phyloP scores from a whole-genome alignment of 805 yeast species.

The Metschnikowia picachoensis region DNA sequence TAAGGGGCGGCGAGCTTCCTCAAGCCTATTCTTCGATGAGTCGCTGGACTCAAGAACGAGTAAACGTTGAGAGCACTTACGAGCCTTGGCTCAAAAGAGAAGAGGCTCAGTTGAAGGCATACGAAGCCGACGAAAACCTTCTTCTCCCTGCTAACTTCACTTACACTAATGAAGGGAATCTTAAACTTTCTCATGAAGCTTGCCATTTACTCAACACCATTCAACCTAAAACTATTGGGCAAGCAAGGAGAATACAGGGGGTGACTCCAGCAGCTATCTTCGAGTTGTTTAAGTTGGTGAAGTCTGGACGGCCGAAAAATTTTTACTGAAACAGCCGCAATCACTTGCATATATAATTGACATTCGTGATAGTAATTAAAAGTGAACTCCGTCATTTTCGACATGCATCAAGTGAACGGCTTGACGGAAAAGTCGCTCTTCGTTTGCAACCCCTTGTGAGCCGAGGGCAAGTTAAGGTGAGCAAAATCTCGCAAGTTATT shows the following conservation, averaged over 20 bases:
- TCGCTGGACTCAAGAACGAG: slow-evolving; percentile 49
- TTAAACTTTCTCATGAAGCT: slow-evolving; percentile 69
- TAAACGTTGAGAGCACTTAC: slow-evolving; percentile 78
- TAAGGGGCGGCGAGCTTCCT: slow-evolving; percentile 24
- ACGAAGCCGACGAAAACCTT: slow-evolving; percentile 77
- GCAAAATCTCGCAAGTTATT: slow-evolving; percentile 21
- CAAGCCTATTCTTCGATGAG: slow-evolving; percentile 21
- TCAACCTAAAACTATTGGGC: slow-evolving; percentile 89
- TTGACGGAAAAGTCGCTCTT: too few species aligned
- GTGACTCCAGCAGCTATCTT: slow-evolving; percentile 91
- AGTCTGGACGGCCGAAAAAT: slow-evolving; percentile 17
- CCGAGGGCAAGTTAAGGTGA: not conserved
- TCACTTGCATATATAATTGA: not conserved
- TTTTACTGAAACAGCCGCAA: not conserved
- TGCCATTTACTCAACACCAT: slow-evolving; percentile 63
- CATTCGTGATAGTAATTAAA: too few species aligned
- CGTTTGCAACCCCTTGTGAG: too few species aligned
- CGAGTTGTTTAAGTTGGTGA: slow-evolving; percentile 61
- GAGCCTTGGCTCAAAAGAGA: slow-evolving; percentile 78
- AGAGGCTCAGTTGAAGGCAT: slow-evolving; percentile 64
- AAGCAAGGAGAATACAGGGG: slow-evolving; percentile 92
- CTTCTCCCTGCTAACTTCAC: slow-evolving; percentile 65
- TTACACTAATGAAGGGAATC: slow-evolving; percentile 50
- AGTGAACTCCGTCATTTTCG: too few species aligned
- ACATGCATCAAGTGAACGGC: too few species aligned